Base-by-base conservation (phyloP, 1,284 basidiomycete species). In the Termitomyces sp. region DNA sequence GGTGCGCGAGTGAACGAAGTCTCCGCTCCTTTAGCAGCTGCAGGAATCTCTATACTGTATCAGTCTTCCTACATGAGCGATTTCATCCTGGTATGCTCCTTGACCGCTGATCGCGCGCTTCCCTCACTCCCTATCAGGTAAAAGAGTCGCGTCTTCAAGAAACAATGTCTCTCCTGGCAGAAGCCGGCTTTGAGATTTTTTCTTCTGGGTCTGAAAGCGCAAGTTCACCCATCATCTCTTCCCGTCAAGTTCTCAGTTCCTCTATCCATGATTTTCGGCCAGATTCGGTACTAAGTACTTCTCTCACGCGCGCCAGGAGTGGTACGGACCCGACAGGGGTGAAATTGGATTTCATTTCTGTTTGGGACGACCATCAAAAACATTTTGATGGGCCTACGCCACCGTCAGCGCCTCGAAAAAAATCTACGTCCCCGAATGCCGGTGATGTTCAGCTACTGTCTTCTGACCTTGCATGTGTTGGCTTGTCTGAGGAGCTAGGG, bases 1-100 rank as follows among this genome's bases (percentile, higher is more conserved):
- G 85, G 86, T 24, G 82, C 84, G n/a, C 77, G 87, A 43, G 83
- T 92, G 0, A 82, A 87, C 56, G 86, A 90, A 66, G 76, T 93
- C 30, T 91, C 90, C 28, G 85, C 86, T 6, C 87, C 86, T 24
- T 74, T 93, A 10, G 88, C 90, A 4, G 81, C 80, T 24, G 89
- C 87, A 34, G 89, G 88, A 8, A 90, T 93, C 42, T 88, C 88
- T 28, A 92, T 92, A 54, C 73, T 92, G 5, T 93, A 92, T 67
- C 90, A 91, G 67, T 91, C 89, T 4, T 89, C 87, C 9, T 90
- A 92, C 67, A 85, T 86, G 78, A 86, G 88, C 63, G 90, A 93
- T 70, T 92, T 90, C 68, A 84, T 93, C 50, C 81, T 93, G 60
- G 90, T 88, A 65, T 59, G 82, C 71, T 36, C 41, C 51, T 47